Conservation (phyloP, 805 yeast species). For the Kazachstania kunashirensis region DNA sequence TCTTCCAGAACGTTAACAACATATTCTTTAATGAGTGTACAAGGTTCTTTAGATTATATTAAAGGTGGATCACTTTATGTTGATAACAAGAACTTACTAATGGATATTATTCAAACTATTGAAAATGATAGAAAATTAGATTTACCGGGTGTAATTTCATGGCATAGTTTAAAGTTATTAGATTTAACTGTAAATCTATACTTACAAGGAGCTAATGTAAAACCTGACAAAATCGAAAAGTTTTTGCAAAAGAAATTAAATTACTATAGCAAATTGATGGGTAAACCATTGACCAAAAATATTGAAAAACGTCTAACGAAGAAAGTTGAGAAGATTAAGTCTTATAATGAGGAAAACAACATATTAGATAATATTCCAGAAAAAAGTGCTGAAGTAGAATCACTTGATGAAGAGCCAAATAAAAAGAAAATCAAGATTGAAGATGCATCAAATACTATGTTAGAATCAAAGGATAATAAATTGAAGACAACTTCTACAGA, state of each 20-base stretch:
- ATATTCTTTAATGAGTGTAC: constrained; percentile 54
- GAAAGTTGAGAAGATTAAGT: constrained; percentile 8
- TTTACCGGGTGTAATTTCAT: constrained; percentile 53
- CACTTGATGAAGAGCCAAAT: constrained; percentile 7
- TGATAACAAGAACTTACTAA: constrained; percentile 51
- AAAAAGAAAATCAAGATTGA: constrained; percentile 13
- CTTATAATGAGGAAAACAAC: not conserved
- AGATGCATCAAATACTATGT: not conserved
- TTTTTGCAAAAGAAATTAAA: constrained; percentile 20
- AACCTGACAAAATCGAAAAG: constrained; percentile 23
- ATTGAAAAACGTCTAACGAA: constrained; percentile 7
- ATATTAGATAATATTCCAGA: not conserved
- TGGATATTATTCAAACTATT: constrained; percentile 41
- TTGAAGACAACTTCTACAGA: not conserved
- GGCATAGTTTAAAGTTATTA: constrained; percentile 43
- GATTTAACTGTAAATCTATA: constrained; percentile 54
- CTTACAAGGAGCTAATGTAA: constrained; percentile 41
- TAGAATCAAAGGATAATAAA: not conserved
- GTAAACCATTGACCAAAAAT: constrained; percentile 12
- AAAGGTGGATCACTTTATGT: constrained; percentile 74
- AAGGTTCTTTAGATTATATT: constrained; percentile 71
- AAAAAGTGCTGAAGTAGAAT: not conserved
- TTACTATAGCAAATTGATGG: constrained; percentile 24
- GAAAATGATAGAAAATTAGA: constrained; percentile 42
- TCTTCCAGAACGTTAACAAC: constrained; percentile 54